Conservation (phyloP, 2,329 filamentous ascomycete genomes). For the Metarhizium robertsii region DNA sequence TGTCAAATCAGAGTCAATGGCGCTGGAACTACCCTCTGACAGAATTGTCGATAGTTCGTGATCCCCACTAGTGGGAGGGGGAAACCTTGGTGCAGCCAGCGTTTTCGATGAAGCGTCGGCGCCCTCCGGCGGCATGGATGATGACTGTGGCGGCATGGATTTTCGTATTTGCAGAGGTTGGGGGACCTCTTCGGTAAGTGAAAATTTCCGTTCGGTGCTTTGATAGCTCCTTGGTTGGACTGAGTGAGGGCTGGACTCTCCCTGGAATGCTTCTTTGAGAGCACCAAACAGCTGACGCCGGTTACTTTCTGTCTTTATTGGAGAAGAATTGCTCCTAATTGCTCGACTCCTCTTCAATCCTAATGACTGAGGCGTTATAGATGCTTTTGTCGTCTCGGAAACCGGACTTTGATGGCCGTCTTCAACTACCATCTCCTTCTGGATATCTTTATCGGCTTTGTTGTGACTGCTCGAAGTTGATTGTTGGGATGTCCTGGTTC, state of each 20-base stretch:
- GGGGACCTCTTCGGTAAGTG: slow-evolving; percentile 14
- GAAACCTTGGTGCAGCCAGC: slow-evolving; percentile 24
- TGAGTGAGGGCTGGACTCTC: slow-evolving; percentile 44
- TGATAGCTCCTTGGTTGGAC: slow-evolving; percentile 38
- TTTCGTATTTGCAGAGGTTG: slow-evolving; percentile 6
- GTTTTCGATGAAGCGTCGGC: slow-evolving; percentile 6
- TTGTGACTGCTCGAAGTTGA: slow-evolving; percentile 1
- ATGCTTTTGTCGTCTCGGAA: slow-evolving; percentile 11
- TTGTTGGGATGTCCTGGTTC: not conserved
- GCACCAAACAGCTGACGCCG: slow-evolving; percentile 44
- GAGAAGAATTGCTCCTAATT: slow-evolving; percentile 39
- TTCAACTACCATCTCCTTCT: not conserved
- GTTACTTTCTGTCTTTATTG: slow-evolving; percentile 36
- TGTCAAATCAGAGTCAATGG: slow-evolving; percentile 37
- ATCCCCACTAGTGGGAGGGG: slow-evolving; percentile 43
- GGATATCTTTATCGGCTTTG: slow-evolving; percentile 6
- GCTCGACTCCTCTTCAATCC: slow-evolving; percentile 48
- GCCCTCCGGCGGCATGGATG: not conserved
- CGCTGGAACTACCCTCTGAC: slow-evolving; percentile 40
- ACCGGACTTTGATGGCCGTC: slow-evolving; percentile 7
- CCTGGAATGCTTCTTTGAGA: slow-evolving; percentile 52
- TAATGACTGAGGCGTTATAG: slow-evolving; percentile 24
- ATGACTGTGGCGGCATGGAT: not conserved
- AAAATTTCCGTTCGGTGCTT: slow-evolving; percentile 30
- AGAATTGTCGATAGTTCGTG: slow-evolving; percentile 50